Evolutionary conservation across 768 basidiomycete species (phyloP), one percentile per base, ranked within the genome.

Genomic region (Auriscalpium vulgare): DNA sequence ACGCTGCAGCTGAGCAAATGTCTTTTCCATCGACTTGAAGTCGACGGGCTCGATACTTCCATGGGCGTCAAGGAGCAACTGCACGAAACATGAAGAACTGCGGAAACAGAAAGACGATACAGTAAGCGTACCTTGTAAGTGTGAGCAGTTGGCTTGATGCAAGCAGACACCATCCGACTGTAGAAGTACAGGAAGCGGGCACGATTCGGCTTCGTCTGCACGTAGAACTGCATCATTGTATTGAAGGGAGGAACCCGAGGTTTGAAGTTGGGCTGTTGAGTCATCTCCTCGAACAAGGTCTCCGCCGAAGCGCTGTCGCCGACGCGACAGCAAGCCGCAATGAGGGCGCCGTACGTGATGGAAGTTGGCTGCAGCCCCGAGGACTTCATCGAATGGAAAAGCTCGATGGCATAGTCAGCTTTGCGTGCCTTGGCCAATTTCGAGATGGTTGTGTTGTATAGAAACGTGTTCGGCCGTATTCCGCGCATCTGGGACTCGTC

Each of bases 191-290:
- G 70, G 16, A 87, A 89, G 48, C 84, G 79, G 29, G 78, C 79
- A 52, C 93, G 82, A 59, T 91, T 86, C 1, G 93, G 95, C 68
- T 88, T 90, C n/a, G 88, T 93, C 54, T 86, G 83, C 50, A 88
- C 86, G 72, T 92, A 94, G 63, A 95, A 77, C 69, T 99, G 97
- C 82, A 99, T 97, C 94, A 99, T 97, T 37, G 88, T 94, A 73
- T 99, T 99, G 78, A 85, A 99, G 1, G 95, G 95, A 17, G 95
- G 97, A 1, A 97, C 85, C 8, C 94, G 78, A 9, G 95, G 87
- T 71, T 78, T 87, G 77, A 93, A 97, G 62, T 85, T 87, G 37
- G 70, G 74, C 57, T 82, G 76, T 46, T 69, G 60, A 0, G 75
- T 68, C 97, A 99, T 98, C 74, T 97, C 94, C 54, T 71, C 66